Percentiles rank a stretch among this genome's conserved stretches.
These are phyloP conservation scores for Xylariaceae sp. DNA, from an alignment of 2,329 filamentous ascomycete genomes.

Conservation along the genomic window DNA sequence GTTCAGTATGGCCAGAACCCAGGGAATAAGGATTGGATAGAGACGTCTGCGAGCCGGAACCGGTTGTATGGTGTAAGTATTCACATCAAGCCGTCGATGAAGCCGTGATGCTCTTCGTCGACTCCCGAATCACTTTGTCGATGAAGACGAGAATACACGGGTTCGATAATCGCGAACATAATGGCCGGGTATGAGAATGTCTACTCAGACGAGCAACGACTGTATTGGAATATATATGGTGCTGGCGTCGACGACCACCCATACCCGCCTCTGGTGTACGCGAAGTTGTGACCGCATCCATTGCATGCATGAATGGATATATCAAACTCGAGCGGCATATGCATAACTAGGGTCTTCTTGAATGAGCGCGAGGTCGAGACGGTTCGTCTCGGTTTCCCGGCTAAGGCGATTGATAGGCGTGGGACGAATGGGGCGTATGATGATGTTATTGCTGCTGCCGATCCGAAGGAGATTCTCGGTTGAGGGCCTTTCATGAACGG, in stretches of 20 bases:
- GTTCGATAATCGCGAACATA: conserved; percentile 7
- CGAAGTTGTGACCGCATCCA: too few species aligned
- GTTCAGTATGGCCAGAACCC: conserved; percentile 2
- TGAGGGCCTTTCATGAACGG: background rate
- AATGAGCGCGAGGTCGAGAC: too few species aligned
- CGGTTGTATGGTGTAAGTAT: background rate
- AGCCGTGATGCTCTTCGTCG: conserved; percentile 1
- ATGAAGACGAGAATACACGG: background rate
- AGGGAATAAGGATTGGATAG: background rate
- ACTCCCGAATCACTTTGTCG: conserved; percentile 2
- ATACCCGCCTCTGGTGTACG: too few species aligned
- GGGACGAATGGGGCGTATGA: background rate
- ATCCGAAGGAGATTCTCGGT: conserved; percentile 1
- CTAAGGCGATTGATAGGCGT: too few species aligned
- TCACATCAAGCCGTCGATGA: background rate
- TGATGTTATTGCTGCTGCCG: conserved; percentile 4
- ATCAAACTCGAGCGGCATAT: too few species aligned
- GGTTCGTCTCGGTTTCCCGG: too few species aligned
- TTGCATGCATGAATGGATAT: too few species aligned
- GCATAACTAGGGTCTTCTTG: too few species aligned
- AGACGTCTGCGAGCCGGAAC: background rate
- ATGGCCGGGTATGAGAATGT: background rate
- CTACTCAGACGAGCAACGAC: background rate
- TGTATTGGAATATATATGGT: background rate
- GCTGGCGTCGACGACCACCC: too few species aligned